phyloP scores from a whole-genome alignment of 106 monocot genomes.

The Narthecium ossifragum region DNA sequence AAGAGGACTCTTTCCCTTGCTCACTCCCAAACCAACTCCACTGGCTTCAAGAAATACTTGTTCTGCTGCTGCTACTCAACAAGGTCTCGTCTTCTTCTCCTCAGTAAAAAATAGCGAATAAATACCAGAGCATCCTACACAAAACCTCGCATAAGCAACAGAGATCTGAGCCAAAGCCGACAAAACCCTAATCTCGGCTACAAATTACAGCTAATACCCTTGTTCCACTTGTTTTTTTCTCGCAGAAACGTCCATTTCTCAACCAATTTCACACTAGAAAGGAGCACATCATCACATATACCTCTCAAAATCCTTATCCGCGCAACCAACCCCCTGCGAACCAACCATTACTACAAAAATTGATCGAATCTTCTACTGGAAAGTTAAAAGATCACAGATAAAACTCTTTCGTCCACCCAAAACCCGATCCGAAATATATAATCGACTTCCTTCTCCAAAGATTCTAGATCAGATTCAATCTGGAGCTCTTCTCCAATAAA shows the following conservation, averaged over 20 bases:
- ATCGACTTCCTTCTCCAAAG: too few species aligned
- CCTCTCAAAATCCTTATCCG: too few species aligned
- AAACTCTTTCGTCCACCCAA: too few species aligned
- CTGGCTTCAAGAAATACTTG: neutral
- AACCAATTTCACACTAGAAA: too few species aligned
- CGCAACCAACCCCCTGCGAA: too few species aligned
- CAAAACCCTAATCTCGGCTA: neutral
- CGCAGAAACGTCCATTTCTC: neutral
- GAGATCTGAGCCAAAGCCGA: neutral
- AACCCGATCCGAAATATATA: too few species aligned
- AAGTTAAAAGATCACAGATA: too few species aligned
- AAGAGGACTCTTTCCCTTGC: neutral
- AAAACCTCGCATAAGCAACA: neutral
- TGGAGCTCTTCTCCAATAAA: neutral
- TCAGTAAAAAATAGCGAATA: neutral
- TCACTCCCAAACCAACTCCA: too few species aligned
- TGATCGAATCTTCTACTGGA: too few species aligned
- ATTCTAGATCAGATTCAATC: neutral
- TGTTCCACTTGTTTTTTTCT: neutral
- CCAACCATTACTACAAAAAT: too few species aligned
- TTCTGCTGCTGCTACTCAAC: neutral
- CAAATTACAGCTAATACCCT: neutral
- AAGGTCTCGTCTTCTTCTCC: neutral
- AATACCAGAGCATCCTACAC: neutral
- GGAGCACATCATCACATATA: too few species aligned